Evolutionary conservation across 139 green algal species (phyloP).

Genomic region (Chlorella sp.): DNA sequence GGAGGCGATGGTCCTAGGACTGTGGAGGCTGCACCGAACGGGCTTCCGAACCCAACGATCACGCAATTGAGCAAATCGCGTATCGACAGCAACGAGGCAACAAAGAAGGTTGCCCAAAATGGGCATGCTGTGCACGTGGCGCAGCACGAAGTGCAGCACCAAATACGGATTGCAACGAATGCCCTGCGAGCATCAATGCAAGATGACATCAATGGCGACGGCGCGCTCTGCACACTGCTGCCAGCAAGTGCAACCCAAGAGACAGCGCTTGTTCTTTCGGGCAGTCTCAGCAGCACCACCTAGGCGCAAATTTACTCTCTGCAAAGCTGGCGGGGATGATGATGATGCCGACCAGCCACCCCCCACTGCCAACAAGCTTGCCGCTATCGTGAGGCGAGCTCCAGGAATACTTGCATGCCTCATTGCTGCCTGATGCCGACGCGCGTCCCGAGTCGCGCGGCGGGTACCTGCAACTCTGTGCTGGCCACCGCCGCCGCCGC

Average conservation of each 20-base stretch:
- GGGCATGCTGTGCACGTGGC: no score
- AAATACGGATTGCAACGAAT: no score
- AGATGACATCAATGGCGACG: not conserved
- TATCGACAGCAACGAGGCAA: no score
- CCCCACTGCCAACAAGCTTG: conserved; percentile 3
- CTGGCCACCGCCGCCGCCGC: not conserved
- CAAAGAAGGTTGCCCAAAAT: no score
- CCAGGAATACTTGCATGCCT: not conserved
- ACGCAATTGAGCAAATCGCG: no score
- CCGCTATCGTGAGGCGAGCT: not conserved
- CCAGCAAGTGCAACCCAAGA: not conserved
- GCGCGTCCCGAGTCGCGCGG: not conserved
- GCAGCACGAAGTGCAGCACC: no score
- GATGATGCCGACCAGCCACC: not conserved
- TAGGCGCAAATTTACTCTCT: no score
- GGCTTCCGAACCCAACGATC: no score
- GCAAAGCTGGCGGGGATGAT: not conserved
- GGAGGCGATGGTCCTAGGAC: no score
- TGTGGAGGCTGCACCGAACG: no score
- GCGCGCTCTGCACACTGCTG: not conserved
- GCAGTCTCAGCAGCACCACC: not conserved
- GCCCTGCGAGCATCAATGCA: no score
- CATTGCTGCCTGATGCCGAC: not conserved
- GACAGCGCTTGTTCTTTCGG: not conserved
- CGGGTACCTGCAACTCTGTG: not conserved